Percentiles rank a stretch among this genome's conserved stretches.
phyloP scores from a whole-genome alignment of 108 stramenopile species.

The Fragilariopsis cylindrus region DNA sequence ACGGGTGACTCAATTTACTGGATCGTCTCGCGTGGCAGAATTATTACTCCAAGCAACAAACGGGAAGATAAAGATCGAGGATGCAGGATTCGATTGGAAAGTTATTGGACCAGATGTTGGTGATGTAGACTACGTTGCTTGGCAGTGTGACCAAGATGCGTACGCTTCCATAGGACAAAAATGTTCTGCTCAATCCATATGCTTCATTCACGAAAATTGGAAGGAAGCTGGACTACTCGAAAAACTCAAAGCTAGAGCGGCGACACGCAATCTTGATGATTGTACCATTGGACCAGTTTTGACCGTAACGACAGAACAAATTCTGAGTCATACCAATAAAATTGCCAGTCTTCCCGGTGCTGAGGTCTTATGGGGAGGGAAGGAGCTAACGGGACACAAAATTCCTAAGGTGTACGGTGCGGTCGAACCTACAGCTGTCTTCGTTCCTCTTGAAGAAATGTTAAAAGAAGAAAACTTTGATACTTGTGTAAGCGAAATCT shows the following conservation, averaged over 20 bases:
- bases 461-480: conserved; percentile 84
- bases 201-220: conserved; percentile 96
- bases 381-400: conserved; percentile 79
- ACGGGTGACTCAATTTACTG: conserved; percentile 96
- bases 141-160: conserved; percentile 98
- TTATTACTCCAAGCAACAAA: conserved; percentile 68
- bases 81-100: conserved; percentile 99
- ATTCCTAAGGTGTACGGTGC: conserved; percentile 93
- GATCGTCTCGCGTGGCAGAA: conserved; percentile 89
- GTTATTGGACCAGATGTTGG: conserved; percentile 91
- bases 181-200: conserved; percentile 96
- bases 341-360: conserved; percentile 86
- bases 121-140: conserved; percentile 94
- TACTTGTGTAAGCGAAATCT: conserved; percentile 86
- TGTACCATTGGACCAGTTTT: conserved; percentile 93
- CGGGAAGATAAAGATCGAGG: conserved; percentile 95
- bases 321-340: conserved; percentile 79
- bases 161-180: conserved; percentile 97
- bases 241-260: conserved; percentile 78
- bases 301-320: conserved; percentile 85
- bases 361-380: conserved; percentile 90
- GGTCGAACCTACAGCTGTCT: conserved; percentile 97
- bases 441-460: conserved; percentile 92
- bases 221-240: conserved; percentile 78
- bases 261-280: conserved; percentile 78